Conservation (phyloP, 345 rosid species). For the Luvunga scandens region DNA sequence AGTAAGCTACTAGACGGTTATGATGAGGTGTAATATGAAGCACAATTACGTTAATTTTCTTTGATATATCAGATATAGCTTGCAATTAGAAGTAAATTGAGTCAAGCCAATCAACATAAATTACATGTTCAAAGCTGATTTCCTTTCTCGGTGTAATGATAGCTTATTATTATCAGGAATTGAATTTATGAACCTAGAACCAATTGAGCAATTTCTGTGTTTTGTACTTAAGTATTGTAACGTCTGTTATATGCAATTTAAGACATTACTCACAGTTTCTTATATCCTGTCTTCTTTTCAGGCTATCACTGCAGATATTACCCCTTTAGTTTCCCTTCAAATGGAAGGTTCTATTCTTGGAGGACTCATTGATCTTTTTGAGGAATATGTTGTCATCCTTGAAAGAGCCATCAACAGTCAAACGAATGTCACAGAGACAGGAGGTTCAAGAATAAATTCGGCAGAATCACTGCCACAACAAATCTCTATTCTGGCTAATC, state of each 20-base stretch:
- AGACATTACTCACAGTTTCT: slow-evolving; percentile 4
- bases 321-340: slow-evolving; percentile 41
- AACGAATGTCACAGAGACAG: slow-evolving; percentile 10
- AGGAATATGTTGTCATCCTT: slow-evolving; percentile 39
- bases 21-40: not conserved
- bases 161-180: not conserved
- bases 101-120: not conserved
- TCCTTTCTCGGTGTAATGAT: not conserved
- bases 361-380: slow-evolving; percentile 43
- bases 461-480: slow-evolving; percentile 37
- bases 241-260: not conserved
- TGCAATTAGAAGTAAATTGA: not conserved
- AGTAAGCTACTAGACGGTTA: not conserved
- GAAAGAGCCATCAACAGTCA: slow-evolving; percentile 36
- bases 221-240: slow-evolving; percentile 3
- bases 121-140: not conserved
- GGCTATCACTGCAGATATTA: slow-evolving; percentile 38
- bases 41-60: not conserved
- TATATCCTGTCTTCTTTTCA: slow-evolving; percentile 21
- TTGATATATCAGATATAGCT: not conserved
- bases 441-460: slow-evolving; percentile 27
- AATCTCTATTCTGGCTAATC: slow-evolving; percentile 46
- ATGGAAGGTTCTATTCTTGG: slow-evolving; percentile 45
- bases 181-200: not conserved
- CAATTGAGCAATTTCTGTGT: not conserved